Percentiles rank a stretch among this genome's conserved stretches.
These are phyloP conservation scores for Mycosphaerella arachidis DNA, from an alignment of 2,329 filamentous ascomycete genomes.

Conservation along the genomic window DNA sequence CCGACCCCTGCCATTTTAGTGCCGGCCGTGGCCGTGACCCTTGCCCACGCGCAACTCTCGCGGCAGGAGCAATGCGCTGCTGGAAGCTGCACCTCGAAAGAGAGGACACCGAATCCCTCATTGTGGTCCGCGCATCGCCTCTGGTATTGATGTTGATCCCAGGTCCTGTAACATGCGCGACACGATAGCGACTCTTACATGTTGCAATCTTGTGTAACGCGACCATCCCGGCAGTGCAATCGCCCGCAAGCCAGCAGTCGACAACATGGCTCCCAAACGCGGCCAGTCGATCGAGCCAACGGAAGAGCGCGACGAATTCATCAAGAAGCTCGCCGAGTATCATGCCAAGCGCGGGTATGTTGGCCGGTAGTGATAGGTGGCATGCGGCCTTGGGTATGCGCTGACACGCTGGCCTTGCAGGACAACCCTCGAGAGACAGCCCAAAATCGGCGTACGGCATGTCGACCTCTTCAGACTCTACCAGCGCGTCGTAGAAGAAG, in stretches of 20 bases:
- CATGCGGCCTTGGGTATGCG: neutral
- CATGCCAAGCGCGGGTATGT: conserved; percentile 69
- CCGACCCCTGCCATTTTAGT: neutral
- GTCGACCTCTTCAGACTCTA: conserved; percentile 76
- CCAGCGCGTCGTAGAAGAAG: conserved; percentile 68
- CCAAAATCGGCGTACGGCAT: conserved; percentile 71
- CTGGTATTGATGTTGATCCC: neutral
- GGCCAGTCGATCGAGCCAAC: conserved; percentile 47
- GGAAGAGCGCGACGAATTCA: conserved; percentile 72
- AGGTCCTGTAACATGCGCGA: neutral
- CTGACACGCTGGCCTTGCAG: conserved; percentile 35
- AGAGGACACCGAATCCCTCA: neutral
- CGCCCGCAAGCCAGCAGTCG: conserved; percentile 8
- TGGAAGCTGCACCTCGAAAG: neutral
- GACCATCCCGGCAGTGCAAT: conserved; percentile 4
- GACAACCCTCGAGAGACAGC: conserved; percentile 72
- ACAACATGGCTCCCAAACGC: conserved; percentile 43
- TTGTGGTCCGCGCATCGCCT: neutral
- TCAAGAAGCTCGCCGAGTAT: conserved; percentile 66
- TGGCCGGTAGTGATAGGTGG: neutral
- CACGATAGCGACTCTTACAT: neutral
- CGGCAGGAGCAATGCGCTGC: neutral
- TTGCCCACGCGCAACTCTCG: neutral
- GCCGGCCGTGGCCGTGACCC: neutral
- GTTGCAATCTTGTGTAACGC: conserved; percentile 8